phyloP scores from a whole-genome alignment of 2,329 filamentous ascomycete genomes.

The Mycogone perniciosa region DNA sequence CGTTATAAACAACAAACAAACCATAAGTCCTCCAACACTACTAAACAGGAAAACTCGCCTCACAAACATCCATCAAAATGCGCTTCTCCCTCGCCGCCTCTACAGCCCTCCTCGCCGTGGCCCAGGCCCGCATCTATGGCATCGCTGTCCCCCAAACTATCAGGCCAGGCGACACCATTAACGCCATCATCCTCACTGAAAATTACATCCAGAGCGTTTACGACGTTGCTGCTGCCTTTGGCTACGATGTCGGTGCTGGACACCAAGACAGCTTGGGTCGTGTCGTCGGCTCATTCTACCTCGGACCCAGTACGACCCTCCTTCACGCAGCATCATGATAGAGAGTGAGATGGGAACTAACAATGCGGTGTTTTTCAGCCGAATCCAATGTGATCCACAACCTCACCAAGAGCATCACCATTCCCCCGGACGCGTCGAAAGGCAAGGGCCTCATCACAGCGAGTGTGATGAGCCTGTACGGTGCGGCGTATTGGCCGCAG shows the following conservation, averaged over 20 bases:
- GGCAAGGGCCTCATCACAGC: conserved; percentile 23
- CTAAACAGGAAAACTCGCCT: not conserved
- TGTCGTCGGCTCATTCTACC: conserved; percentile 26
- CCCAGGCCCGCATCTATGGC: conserved; percentile 36
- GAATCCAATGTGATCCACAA: conserved; percentile 22
- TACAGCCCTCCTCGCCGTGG: conserved; percentile 18
- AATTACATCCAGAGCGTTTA: conserved; percentile 39
- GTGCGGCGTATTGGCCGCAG: conserved; percentile 16
- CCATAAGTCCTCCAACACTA: not conserved
- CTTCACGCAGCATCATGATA: not conserved
- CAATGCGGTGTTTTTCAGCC: not conserved
- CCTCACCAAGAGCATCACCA: conserved; percentile 21
- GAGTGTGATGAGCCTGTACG: conserved; percentile 23
- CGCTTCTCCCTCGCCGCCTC: conserved; percentile 18
- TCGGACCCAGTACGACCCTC: conserved; percentile 28
- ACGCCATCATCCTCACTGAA: conserved; percentile 32
- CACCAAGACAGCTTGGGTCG: conserved; percentile 25
- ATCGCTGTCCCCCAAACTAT: conserved; percentile 37
- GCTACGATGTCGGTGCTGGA: conserved; percentile 23
- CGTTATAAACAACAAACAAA: not conserved
- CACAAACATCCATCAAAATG: conserved; percentile 15
- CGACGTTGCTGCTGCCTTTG: conserved; percentile 40
- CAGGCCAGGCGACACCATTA: conserved; percentile 31
- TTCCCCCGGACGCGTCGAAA: conserved; percentile 17
- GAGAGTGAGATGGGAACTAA: not conserved